Percentiles rank a stretch among this genome's conserved stretches.
These are phyloP conservation scores for Cryptococcus hybrid DNA, from an alignment of 1,284 basidiomycete genomes.

Conservation along the genomic window DNA sequence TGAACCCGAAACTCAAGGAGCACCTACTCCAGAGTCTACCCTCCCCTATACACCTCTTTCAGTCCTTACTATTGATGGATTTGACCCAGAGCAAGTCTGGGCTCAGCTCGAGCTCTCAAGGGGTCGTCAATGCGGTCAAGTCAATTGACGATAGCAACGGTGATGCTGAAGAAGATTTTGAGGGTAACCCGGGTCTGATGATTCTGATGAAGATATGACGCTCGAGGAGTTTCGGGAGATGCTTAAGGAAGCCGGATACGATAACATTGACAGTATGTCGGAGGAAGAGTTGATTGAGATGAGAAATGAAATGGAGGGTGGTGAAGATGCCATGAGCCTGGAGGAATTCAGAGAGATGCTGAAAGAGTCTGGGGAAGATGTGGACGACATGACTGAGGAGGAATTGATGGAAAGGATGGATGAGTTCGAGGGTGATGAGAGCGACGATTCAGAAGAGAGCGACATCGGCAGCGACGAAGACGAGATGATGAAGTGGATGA, in stretches of 20 bases:
- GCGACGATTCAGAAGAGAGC: conserved; percentile 16
- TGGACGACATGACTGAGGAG: conserved; percentile 16
- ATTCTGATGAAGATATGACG: conserved; percentile 37
- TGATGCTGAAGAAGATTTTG: conserved; percentile 29
- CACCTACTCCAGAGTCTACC: conserved; percentile 43
- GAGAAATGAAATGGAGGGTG: conserved; percentile 12
- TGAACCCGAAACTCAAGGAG: conserved; percentile 7
- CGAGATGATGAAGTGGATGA: conserved; percentile 12
- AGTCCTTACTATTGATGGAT: conserved; percentile 73
- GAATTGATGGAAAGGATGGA: conserved; percentile 20
- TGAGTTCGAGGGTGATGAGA: conserved; percentile 8
- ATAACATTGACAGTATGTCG: conserved; percentile 18
- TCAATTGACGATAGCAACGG: conserved; percentile 26
- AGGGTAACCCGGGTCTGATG: conserved; percentile 25
- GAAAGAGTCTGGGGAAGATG: conserved; percentile 22
- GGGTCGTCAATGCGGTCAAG: conserved; percentile 57
- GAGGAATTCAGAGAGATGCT: conserved; percentile 43
- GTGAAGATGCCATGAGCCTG: conserved; percentile 36
- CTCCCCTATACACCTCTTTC: conserved; percentile 71
- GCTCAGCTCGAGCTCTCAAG: conserved; percentile 81
- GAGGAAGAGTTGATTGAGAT: conserved; percentile 18
- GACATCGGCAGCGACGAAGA: conserved; percentile 19
- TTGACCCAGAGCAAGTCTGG: conserved; percentile 89
- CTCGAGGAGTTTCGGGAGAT: conserved; percentile 40
- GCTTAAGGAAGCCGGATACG: conserved; percentile 29